Percentiles rank a stretch among this genome's conserved stretches.
Evolutionary conservation across 306 rosid genomes (phyloP).

Genomic region (Prosopis cineraria): DNA sequence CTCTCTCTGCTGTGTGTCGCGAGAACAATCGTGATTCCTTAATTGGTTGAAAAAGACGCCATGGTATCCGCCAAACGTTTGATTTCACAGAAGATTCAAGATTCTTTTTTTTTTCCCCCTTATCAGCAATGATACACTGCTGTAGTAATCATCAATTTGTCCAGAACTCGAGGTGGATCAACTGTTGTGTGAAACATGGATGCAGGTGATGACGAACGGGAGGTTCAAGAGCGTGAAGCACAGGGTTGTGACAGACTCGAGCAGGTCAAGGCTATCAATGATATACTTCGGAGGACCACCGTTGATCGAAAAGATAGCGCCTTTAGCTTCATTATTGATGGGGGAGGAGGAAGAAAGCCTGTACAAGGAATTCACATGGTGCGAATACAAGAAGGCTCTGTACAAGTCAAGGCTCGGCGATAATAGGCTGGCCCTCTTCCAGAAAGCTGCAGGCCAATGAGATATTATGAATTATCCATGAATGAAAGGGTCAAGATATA

Average conservation of each 20-base stretch:
- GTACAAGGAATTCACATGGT: constrained; percentile 72
- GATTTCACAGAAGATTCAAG: not conserved
- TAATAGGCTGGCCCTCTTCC: constrained; percentile 63
- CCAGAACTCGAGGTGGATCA: too few species aligned
- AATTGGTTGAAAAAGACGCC: constrained; percentile 6
- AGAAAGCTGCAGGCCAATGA: constrained; percentile 39
- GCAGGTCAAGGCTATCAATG: constrained; percentile 75
- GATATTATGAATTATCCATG: too few species aligned
- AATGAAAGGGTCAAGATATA: not conserved
- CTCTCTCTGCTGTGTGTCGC: constrained; percentile 19
- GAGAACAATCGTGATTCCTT: not conserved
- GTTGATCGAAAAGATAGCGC: constrained; percentile 61
- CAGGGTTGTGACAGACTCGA: constrained; percentile 64
- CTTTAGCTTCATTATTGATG: constrained; percentile 62
- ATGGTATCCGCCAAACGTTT: not conserved
- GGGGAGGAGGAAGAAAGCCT: constrained; percentile 53
- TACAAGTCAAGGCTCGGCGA: constrained; percentile 67
- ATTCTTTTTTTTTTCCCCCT: not conserved
- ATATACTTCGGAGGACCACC: constrained; percentile 87
- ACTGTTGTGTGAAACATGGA: not conserved
- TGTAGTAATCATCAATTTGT: not conserved
- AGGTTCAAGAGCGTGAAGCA: constrained; percentile 79
- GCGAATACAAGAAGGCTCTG: constrained; percentile 70
- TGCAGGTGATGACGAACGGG: constrained; percentile 87
- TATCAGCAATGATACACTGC: not conserved